These are phyloP conservation scores for Butyriboletus appendiculatus DNA, from an alignment of 1,284 basidiomycete genomes.

Conservation along the genomic window DNA sequence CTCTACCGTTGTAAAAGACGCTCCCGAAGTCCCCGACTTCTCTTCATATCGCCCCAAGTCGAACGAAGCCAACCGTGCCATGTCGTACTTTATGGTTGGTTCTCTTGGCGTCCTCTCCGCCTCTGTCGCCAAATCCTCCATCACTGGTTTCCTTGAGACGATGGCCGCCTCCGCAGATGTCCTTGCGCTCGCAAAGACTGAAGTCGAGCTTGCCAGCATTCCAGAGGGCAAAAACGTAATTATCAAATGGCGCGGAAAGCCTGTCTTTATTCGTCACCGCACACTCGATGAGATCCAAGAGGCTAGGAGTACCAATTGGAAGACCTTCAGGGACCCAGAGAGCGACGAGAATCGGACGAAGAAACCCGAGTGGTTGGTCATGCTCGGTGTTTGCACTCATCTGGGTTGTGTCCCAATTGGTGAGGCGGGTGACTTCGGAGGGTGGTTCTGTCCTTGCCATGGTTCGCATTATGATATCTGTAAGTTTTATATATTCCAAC, in stretches of 20 bases:
- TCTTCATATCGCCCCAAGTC: slow-evolving; percentile 78
- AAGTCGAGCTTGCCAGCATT: slow-evolving; percentile 89
- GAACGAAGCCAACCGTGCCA: slow-evolving; percentile 73
- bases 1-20: slow-evolving; percentile 62
- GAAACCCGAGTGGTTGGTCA: slow-evolving; percentile 98
- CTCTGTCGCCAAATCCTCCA: slow-evolving; percentile 91
- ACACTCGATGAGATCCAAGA: slow-evolving; percentile 93
- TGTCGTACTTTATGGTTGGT: slow-evolving; percentile 98
- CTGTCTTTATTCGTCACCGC: slow-evolving; percentile 98
- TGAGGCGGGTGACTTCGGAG: slow-evolving; percentile 97
- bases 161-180: slow-evolving; percentile 99
- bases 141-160: slow-evolving; percentile 93
- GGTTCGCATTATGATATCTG: slow-evolving; percentile 98
- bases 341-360: slow-evolving; percentile 86
- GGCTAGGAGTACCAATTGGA: slow-evolving; percentile 86
- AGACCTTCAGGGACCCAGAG: slow-evolving; percentile 90
- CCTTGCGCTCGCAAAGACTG: slow-evolving; percentile 96
- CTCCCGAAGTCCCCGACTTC: slow-evolving; percentile 88
- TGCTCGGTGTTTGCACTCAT: slow-evolving; percentile 98
- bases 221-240: slow-evolving; percentile 98
- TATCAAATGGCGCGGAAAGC: slow-evolving; percentile 99
- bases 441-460: slow-evolving; percentile 99
- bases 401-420: slow-evolving; percentile 99
- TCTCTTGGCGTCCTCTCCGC: slow-evolving; percentile 94
- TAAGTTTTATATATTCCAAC: slow-evolving; percentile 37